phyloP scores from a whole-genome alignment of 2,329 filamentous ascomycete species.

The Immersiporthe knoxdaviesiana region DNA sequence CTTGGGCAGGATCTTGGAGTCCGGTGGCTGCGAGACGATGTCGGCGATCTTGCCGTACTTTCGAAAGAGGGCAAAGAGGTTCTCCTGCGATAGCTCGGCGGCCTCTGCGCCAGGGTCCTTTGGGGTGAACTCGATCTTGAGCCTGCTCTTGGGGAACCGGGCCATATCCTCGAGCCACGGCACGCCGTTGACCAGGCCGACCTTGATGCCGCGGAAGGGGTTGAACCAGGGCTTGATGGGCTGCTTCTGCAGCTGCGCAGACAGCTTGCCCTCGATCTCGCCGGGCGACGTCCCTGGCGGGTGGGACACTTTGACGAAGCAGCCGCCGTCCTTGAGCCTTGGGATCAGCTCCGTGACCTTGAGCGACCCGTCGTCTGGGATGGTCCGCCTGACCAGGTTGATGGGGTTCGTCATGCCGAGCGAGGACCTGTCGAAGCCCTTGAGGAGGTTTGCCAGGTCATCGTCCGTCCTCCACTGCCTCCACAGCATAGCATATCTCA shows the following conservation, averaged over 20 bases:
- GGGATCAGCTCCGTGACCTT: conserved; percentile 82
- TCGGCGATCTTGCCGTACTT: conserved; percentile 89
- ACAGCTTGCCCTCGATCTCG: conserved; percentile 43
- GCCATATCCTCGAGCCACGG: conserved; percentile 91
- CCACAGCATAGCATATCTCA: conserved; percentile 43
- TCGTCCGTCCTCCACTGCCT: conserved; percentile 53
- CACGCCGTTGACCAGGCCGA: conserved; percentile 75
- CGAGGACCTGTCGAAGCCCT: conserved; percentile 54
- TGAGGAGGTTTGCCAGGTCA: conserved; percentile 55
- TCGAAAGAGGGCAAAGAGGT: conserved; percentile 83
- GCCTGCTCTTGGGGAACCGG: conserved; percentile 68
- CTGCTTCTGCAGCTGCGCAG: conserved; percentile 67
- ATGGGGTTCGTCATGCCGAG: conserved; percentile 57
- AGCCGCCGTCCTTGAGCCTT: conserved; percentile 86
- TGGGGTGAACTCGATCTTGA: conserved; percentile 85
- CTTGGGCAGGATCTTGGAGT: conserved; percentile 82
- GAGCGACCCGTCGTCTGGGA: conserved; percentile 57
- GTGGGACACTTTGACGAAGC: conserved; percentile 83
- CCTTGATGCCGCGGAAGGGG: conserved; percentile 72
- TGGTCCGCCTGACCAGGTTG: conserved; percentile 60
- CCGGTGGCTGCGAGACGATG: conserved; percentile 78
- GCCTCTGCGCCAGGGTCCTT: conserved; percentile 70
- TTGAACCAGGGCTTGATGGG: conserved; percentile 90
- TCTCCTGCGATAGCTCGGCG: conserved; percentile 82
- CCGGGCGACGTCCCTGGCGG: conserved; percentile 38